Base-by-base conservation (phyloP, 1,139 yeast species). In the Candida sp. region DNA sequence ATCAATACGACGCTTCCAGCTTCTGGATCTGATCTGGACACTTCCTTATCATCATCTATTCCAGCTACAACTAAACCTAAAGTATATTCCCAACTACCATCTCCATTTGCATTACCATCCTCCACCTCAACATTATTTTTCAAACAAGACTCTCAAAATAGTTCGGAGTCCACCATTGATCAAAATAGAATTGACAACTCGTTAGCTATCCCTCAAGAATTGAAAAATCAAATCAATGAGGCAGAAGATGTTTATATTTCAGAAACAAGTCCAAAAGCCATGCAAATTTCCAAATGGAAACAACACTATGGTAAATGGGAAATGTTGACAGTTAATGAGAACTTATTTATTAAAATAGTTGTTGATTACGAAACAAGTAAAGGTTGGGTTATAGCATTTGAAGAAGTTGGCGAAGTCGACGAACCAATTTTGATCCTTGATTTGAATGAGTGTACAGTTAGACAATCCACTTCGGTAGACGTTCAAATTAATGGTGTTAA, bases 61-160 rank as follows among this genome's bases (percentile, higher is more conserved):
- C 52, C 57, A 21, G 49, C 41, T 5, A 40, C 38, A 8, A 50
- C 54, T 4, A 44, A 46, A 9, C 39, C 40, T 11, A 36, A 33
- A 21, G 45, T 53, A 11, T 41, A 49, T 3, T 49, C 49, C 46
- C 69, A 33, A 50, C 58, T 58, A 37, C 77, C 67, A 2, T 58
- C 70, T 22, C 73, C 78, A 5, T 73, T 73, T 60, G 77, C 77
- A 7, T 63, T 73, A 48, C 78, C 78, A 4, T 67, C 75, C 2
- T 71, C 77, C 2, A 69, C 77, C 0, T 71, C 77, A 0, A 65
- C 64, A 21, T 60, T 68, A 41, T 72, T 70, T 50, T 72, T 72
- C 58, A 69, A 68, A 42, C 68, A 61, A n/a, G 55, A 59, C 39
- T 38, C 49, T 30, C 52, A 53, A 42, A 49, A 37, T 15, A 52